These are phyloP conservation scores for Plantago coronopus DNA, from an alignment of 305 asterid genomes.

Conservation along the genomic window DNA sequence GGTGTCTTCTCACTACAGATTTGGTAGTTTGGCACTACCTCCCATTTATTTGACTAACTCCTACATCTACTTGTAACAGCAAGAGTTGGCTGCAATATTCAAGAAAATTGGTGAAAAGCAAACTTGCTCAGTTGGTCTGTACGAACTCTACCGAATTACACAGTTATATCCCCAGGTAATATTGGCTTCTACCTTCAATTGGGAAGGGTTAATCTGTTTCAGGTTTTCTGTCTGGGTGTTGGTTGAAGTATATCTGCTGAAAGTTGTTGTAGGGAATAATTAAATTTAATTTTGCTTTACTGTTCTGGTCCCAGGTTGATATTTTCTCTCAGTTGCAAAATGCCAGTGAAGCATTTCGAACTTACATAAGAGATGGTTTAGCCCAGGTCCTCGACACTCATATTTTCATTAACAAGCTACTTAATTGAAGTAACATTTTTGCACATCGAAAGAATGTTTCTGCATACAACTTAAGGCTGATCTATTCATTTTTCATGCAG, in stretches of 20 bases:
- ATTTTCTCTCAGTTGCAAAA: conserved; percentile 95
- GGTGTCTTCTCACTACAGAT: conserved; percentile 34
- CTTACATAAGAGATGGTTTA: conserved; percentile 95
- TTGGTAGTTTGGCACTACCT: neutral
- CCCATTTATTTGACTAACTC: neutral
- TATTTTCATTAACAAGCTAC: conserved; percentile 12
- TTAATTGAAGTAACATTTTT: neutral
- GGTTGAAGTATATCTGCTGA: neutral
- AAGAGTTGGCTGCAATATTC: conserved; percentile 96
- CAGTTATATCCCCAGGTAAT: conserved; percentile 93
- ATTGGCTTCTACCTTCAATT: conserved; percentile 6
- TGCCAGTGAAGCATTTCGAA: conserved; percentile 97
- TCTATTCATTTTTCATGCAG: conserved; percentile 40
- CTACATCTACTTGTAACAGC: conserved; percentile 48
- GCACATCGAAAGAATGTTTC: neutral
- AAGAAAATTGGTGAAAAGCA: conserved; percentile 99
- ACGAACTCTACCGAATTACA: conserved; percentile 91
- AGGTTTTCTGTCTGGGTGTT: neutral
- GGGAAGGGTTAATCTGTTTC: neutral
- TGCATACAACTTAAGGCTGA: neutral
- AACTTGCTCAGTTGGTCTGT: conserved; percentile 96
- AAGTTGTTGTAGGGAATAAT: neutral
- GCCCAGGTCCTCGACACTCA: conserved; percentile 69
- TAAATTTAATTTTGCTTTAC: conserved; percentile 7
- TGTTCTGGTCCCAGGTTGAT: conserved; percentile 69